Conservation (phyloP, 2,329 filamentous ascomycete genomes). For the Boeremia lycopersici region DNA sequence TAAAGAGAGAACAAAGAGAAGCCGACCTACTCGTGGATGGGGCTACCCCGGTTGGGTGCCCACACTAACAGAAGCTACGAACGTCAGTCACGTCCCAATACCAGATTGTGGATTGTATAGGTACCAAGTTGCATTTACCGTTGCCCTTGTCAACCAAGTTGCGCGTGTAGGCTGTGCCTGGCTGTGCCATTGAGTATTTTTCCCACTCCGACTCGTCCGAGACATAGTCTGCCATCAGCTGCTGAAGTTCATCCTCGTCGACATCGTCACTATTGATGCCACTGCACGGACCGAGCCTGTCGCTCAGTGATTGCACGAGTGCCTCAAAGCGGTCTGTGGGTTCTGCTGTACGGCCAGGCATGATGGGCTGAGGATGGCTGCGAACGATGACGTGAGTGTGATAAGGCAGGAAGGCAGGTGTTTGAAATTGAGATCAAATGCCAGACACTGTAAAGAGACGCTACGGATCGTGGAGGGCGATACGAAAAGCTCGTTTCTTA, state of each 20-base stretch:
- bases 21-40: conserved; percentile 73
- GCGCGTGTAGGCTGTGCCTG: conserved; percentile 75
- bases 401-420: background rate
- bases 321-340: conserved; percentile 61
- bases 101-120: background rate
- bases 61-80: conserved; percentile 82
- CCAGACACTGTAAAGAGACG: conserved; percentile 1
- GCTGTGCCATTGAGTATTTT: conserved; percentile 75
- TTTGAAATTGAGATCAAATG: background rate
- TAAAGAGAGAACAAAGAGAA: conserved; percentile 12
- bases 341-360: conserved; percentile 30
- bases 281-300: conserved; percentile 77
- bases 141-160: conserved; percentile 92
- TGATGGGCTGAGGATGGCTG: conserved; percentile 14
- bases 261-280: conserved; percentile 83
- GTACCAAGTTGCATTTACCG: conserved; percentile 75
- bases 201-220: conserved; percentile 74
- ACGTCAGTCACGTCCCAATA: conserved; percentile 11
- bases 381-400: background rate
- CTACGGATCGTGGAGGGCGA: conserved; percentile 11
- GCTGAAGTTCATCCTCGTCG: conserved; percentile 72
- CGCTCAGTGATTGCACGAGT: conserved; percentile 75
- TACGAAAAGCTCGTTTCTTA: background rate
- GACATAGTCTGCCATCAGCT: conserved; percentile 75
- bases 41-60: conserved; percentile 81